Base-by-base conservation (phyloP, 2,329 filamentous ascomycete genomes). In the Fusarium sp. region DNA sequence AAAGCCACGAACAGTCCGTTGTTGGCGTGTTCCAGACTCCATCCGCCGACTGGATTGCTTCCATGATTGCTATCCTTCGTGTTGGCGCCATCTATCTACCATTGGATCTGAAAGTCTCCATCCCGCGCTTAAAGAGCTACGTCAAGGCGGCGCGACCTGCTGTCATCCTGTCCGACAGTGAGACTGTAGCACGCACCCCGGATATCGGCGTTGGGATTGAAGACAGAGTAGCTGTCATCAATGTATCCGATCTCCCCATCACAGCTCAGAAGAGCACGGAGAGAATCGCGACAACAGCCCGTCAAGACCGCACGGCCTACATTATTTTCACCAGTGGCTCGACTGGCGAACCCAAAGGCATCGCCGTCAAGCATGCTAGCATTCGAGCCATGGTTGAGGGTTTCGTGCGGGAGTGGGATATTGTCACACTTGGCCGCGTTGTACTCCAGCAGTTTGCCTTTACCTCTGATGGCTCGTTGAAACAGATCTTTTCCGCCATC, bases 341-440 rank as follows among this genome's bases (percentile, higher is more conserved):
- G 8, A 78, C 81, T 17, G 76, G 80, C 38, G 73, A 49, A 0
- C 84, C 84, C 3, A 86, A 86, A 73, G 83, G 83, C 5, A 78
- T 85, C 18, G 35, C 77, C 2, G 62, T 84, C 10, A 60, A 42
- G 1, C 80, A 83, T 48, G 52, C 35, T 2, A 74, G 64, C 20
- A 60, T 83, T 3, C 32, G 62, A 5, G 80, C 80, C 61, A 69
- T 75, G 20, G 55, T 79, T 6, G 79, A 79, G 38, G 71, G 67
- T 17, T 67, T 63, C 2, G 65, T 59, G 10, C 44, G 60, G 20
- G 71, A 60, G 9, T 58, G 66, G 26, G 64, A 66, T 1, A 50
- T 80, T 2, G 20, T 13, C 7, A 26, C 20, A 8, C 64, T 67
- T 1, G 57, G 64, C 2, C 79, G 79, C 12, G 72, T 65, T 0